phyloP scores from a whole-genome alignment of 345 rosid species.

The Syzygium oleosum region DNA sequence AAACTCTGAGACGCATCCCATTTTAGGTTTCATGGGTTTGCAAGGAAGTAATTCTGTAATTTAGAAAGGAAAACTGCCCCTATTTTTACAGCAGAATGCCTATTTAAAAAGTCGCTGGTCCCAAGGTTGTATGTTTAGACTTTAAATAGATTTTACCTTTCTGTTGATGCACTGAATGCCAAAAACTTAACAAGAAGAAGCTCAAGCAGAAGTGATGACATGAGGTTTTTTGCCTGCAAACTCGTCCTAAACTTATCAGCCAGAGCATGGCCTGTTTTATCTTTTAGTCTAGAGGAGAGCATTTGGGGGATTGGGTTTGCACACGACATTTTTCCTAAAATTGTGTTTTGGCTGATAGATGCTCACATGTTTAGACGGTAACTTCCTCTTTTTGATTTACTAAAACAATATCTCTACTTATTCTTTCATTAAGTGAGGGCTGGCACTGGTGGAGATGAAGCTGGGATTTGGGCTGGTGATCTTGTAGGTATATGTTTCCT shows the following conservation, averaged over 20 bases:
- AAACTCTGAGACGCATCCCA: neutral
- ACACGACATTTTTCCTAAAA: neutral
- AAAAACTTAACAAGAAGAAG: neutral
- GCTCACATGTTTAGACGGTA: neutral
- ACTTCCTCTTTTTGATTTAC: neutral
- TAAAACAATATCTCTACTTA: neutral
- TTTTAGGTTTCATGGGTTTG: neutral
- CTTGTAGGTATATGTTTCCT: slow-evolving; percentile 97
- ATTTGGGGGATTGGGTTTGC: neutral
- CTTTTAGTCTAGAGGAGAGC: neutral
- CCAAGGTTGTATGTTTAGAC: neutral
- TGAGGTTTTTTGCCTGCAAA: neutral
- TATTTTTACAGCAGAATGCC: neutral
- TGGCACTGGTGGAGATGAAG: slow-evolving; percentile 99
- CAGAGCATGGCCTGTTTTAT: neutral
- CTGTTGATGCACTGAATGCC: neutral
- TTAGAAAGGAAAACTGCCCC: neutral
- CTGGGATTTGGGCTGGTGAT: slow-evolving; percentile 99
- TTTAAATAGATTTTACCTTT: neutral
- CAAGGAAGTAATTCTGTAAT: neutral
- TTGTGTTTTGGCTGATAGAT: neutral
- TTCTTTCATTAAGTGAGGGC: slow-evolving; percentile 67
- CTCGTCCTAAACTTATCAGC: neutral
- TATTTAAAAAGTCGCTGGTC: neutral
- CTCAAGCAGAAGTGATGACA: neutral